phyloP scores from a whole-genome alignment of 495 filamentous ascomycete species.

The Barbatosphaeria neglecta region DNA sequence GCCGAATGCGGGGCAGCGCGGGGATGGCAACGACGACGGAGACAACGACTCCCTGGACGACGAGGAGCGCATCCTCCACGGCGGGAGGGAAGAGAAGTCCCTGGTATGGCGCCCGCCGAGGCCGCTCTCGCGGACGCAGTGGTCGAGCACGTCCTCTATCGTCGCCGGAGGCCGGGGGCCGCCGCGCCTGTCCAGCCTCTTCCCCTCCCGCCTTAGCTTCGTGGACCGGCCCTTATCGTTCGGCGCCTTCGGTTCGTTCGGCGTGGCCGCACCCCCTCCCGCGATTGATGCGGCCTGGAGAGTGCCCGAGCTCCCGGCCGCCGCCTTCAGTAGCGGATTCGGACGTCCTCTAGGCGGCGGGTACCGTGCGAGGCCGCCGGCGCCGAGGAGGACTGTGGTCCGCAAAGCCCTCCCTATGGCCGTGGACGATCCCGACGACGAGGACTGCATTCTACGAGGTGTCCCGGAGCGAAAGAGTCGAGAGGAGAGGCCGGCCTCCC shows the following conservation, averaged over 20 bases:
- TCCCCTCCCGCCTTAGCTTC: background rate
- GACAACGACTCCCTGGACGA: constrained; percentile 9
- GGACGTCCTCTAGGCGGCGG: background rate
- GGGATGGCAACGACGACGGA: no score
- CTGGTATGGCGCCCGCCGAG: background rate
- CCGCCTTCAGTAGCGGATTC: constrained; percentile 1
- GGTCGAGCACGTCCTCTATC: background rate
- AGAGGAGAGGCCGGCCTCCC: background rate
- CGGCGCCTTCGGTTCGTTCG: background rate
- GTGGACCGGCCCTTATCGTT: background rate
- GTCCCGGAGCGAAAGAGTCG: background rate
- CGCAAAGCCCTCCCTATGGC: constrained; percentile 2
- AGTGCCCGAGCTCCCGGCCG: constrained; percentile 13
- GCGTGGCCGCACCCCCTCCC: background rate
- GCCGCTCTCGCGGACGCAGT: background rate
- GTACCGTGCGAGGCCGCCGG: background rate
- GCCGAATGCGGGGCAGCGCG: constrained; percentile 39
- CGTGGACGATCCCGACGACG: constrained; percentile 8
- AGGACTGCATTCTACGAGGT: constrained; percentile 19
- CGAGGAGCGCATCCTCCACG: constrained; percentile 12
- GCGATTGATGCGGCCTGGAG: constrained; percentile 13
- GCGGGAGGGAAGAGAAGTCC: background rate
- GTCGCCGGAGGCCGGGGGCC: background rate
- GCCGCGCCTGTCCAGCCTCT: background rate
- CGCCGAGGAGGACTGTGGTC: constrained; percentile 1